Conservation (phyloP, 2,329 filamentous ascomycete species). For the Fusarium pseudonygamai region DNA sequence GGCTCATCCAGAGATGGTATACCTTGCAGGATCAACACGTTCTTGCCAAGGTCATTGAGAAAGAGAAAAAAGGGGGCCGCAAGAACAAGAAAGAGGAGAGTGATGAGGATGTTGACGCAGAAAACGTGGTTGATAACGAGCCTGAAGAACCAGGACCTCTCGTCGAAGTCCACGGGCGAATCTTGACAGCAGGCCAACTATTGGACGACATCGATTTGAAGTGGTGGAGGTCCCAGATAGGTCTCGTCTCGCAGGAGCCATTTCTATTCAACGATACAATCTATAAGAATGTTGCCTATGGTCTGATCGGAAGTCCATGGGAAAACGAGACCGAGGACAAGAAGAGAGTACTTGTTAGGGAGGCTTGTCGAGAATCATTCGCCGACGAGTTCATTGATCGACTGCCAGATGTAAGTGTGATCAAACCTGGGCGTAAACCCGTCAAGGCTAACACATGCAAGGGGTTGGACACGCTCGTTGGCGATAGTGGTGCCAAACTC, state of each 20-base stretch:
- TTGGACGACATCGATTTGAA: conserved; percentile 69
- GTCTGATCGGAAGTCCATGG: conserved; percentile 63
- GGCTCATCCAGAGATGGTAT: conserved; percentile 78
- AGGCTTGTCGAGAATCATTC: conserved; percentile 73
- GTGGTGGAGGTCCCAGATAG: conserved; percentile 70
- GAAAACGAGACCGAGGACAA: conserved; percentile 62
- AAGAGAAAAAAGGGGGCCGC: conserved; percentile 56
- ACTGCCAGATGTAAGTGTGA: conserved; percentile 60
- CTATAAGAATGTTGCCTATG: conserved; percentile 69
- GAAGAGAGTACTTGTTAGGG: conserved; percentile 67
- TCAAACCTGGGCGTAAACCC: not conserved
- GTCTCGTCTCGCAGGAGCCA: conserved; percentile 74
- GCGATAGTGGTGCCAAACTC: conserved; percentile 79
- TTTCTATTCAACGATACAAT: conserved; percentile 75
- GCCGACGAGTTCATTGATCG: conserved; percentile 75
- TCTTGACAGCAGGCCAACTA: conserved; percentile 63
- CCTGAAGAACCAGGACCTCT: conserved; percentile 53
- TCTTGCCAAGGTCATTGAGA: conserved; percentile 61
- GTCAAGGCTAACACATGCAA: conserved; percentile 45
- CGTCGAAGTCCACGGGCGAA: conserved; percentile 56
- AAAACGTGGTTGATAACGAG: conserved; percentile 44
- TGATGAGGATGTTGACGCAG: conserved; percentile 42
- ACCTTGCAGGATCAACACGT: conserved; percentile 63
- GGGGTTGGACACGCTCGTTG: conserved; percentile 78
- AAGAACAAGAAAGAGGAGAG: conserved; percentile 51